A percentile compares a stretch with the other conserved stretches of the same genome.
phyloP scores from a whole-genome alignment of 169 alveolate genomes.

The Cryptosporidium andersoni region DNA sequence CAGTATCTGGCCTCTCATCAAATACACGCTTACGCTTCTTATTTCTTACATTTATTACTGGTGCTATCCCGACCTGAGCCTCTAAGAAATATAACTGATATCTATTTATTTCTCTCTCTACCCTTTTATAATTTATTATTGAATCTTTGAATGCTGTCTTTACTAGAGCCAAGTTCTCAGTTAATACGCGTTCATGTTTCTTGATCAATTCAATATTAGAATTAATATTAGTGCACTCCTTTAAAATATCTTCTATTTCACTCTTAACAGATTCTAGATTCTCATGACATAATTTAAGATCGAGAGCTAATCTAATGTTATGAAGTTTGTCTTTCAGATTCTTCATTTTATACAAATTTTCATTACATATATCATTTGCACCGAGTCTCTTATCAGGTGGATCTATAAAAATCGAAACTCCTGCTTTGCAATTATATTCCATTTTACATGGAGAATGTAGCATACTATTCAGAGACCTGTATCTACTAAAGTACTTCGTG shows the following conservation, averaged over 20 bases:
- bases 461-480: constrained; percentile 5
- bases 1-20: not conserved
- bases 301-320: constrained; percentile 1
- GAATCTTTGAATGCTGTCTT: constrained; percentile 43
- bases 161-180: constrained; percentile 46
- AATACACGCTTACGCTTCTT: constrained; percentile 10
- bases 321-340: constrained; percentile 5
- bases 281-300: constrained; percentile 1
- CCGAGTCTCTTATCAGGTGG: no score
- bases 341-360: no score
- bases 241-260: constrained; percentile 11
- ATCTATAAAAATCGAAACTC: no score
- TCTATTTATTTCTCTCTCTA: constrained; percentile 61
- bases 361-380: no score
- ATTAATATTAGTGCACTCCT: not conserved
- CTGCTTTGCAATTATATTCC: no score
- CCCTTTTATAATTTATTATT: constrained; percentile 19
- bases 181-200: constrained; percentile 23
- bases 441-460: not conserved
- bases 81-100: constrained; percentile 48
- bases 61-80: constrained; percentile 62
- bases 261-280: not conserved
- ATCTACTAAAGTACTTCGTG: not conserved
- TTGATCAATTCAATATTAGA: not conserved
- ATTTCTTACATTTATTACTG: constrained; percentile 23